Conservation (phyloP, 108 stramenopile species). For the Cylindrotheca closterium region DNA sequence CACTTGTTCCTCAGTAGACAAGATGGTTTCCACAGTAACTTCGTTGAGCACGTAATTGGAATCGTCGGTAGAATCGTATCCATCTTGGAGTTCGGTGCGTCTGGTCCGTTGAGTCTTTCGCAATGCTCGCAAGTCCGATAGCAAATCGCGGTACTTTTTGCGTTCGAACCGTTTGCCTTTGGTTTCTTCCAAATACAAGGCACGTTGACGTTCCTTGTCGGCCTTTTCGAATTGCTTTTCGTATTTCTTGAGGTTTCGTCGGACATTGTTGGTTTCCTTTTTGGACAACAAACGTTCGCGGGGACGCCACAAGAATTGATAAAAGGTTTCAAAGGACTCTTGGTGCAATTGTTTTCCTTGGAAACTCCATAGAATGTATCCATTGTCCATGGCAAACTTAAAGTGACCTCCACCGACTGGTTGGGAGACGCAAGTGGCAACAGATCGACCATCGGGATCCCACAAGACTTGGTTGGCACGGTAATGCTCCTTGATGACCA, state of each 20-base stretch:
- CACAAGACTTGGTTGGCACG: constrained; percentile 91
- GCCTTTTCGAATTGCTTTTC: constrained; percentile 95
- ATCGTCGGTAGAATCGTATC: constrained; percentile 88
- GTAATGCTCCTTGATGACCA: constrained; percentile 90
- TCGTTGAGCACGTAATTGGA: constrained; percentile 60
- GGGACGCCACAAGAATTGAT: constrained; percentile 95
- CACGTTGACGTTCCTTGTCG: constrained; percentile 87
- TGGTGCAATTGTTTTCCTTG: constrained; percentile 90
- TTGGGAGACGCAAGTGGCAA: constrained; percentile 89
- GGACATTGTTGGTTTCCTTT: constrained; percentile 75
- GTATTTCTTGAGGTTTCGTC: constrained; percentile 94
- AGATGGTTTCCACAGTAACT: constrained; percentile 71
- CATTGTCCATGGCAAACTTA: constrained; percentile 97
- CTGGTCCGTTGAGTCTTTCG: constrained; percentile 62
- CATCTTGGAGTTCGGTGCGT: constrained; percentile 64
- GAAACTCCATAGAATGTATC: constrained; percentile 94
- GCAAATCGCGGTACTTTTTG: constrained; percentile 58
- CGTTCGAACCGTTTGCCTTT: constrained; percentile 82
- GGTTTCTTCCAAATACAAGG: constrained; percentile 77
- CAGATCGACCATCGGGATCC: constrained; percentile 93
- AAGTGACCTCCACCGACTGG: constrained; percentile 93
- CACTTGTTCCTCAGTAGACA: constrained; percentile 84
- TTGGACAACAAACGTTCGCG: constrained; percentile 85
- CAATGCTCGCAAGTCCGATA: constrained; percentile 57
- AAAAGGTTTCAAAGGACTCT: constrained; percentile 90